These are phyloP conservation scores for Gynostemma pentaphyllum DNA, from an alignment of 306 rosid species.

Conservation along the genomic window DNA sequence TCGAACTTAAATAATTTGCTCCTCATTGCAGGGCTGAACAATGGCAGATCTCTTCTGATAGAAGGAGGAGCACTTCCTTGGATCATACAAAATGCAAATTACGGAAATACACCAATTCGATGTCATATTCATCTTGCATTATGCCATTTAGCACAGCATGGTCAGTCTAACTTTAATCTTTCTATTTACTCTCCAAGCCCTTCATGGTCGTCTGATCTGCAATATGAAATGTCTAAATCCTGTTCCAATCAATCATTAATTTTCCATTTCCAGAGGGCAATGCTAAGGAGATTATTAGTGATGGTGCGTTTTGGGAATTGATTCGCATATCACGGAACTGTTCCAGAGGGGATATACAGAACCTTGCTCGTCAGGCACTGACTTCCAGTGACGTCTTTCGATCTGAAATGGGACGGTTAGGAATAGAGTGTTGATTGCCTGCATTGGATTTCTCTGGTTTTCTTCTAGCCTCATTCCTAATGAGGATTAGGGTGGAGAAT, in stretches of 20 bases:
- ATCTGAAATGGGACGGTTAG: conserved; percentile 66
- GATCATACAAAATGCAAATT: conserved; percentile 91
- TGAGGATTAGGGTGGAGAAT: background rate
- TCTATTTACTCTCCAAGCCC: too few relatives aligned
- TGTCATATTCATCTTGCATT: conserved; percentile 97
- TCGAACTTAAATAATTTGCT: conserved; percentile 4
- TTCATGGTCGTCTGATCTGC: background rate
- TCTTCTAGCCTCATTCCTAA: background rate
- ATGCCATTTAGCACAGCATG: conserved; percentile 97
- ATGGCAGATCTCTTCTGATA: conserved; percentile 67
- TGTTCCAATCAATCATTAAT: background rate
- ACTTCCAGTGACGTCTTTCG: conserved; percentile 58
- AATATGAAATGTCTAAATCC: background rate
- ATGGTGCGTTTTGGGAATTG: conserved; percentile 98
- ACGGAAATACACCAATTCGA: conserved; percentile 81
- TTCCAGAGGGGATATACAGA: conserved; percentile 83
- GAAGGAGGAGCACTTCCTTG: conserved; percentile 96
- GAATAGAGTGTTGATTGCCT: conserved; percentile 45
- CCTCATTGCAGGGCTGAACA: conserved; percentile 39
- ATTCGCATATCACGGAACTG: conserved; percentile 94
- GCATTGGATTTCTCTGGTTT: background rate
- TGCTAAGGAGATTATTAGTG: conserved; percentile 88
- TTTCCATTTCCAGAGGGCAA: conserved; percentile 50
- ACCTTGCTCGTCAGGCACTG: conserved; percentile 72
- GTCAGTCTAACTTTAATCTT: conserved; percentile 23